Conservation (phyloP, 2,329 filamentous ascomycete species). For the Trichoderma oligosporum region DNA sequence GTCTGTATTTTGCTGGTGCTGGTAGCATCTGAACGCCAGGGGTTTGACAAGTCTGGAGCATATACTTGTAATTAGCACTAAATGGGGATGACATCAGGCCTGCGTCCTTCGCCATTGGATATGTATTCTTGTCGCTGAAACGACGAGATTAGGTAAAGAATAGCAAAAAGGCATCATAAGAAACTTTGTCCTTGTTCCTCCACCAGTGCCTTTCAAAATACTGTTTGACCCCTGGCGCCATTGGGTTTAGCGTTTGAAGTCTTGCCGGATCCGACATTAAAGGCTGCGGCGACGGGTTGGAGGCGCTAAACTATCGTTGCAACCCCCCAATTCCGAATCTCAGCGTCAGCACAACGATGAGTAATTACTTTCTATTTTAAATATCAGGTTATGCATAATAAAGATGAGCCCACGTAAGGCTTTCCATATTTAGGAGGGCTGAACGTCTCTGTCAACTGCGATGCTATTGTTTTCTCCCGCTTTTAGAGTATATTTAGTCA, state of each 20-base stretch:
- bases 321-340: background rate
- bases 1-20: background rate
- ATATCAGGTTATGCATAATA: too few species aligned
- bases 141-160: background rate
- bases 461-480: too few species aligned
- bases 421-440: too few species aligned
- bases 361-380: background rate
- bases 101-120: background rate
- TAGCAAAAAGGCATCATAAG: background rate
- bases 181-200: background rate
- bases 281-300: too few species aligned
- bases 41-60: background rate
- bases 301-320: background rate
- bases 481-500: too few species aligned
- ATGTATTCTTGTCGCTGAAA: background rate
- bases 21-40: background rate
- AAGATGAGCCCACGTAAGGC: too few species aligned
- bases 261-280: background rate
- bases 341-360: too few species aligned
- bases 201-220: background rate
- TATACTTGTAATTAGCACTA: background rate
- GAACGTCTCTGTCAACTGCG: too few species aligned
- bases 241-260: background rate
- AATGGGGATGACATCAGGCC: background rate
- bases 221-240: constrained; percentile 2